Conservation (phyloP, 2,329 filamentous ascomycete genomes). For the Elsinoe necatrix region DNA sequence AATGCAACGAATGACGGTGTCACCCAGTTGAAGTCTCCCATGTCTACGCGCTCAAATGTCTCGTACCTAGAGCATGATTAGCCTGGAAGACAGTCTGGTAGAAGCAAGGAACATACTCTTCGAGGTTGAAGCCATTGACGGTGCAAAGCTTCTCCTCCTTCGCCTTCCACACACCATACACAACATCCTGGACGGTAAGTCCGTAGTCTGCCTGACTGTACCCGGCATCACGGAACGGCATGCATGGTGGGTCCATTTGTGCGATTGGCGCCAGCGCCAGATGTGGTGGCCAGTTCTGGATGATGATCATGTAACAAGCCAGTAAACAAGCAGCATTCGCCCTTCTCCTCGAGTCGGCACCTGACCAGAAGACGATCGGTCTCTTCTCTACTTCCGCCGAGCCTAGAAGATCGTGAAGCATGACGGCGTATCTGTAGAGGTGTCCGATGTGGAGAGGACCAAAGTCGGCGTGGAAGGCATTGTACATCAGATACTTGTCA, state of each 20-base stretch:
- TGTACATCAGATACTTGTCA: constrained; percentile 82
- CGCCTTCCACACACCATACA: constrained; percentile 97
- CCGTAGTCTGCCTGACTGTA: constrained; percentile 98
- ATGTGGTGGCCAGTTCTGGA: constrained; percentile 96
- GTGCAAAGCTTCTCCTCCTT: constrained; percentile 92
- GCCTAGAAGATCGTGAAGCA: constrained; percentile 89
- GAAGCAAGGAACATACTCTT: constrained; percentile 32
- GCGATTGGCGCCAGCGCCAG: constrained; percentile 90
- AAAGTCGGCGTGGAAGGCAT: constrained; percentile 97
- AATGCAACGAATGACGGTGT: constrained; percentile 93
- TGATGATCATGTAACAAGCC: constrained; percentile 97
- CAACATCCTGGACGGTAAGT: constrained; percentile 90
- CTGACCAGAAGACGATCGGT: constrained; percentile 93
- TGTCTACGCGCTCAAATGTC: constrained; percentile 87
- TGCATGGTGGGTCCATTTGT: constrained; percentile 91
- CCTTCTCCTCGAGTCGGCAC: constrained; percentile 83
- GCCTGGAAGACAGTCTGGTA: constrained; percentile 3
- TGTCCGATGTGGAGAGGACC: constrained; percentile 96
- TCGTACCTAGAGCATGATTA: constrained; percentile 57
- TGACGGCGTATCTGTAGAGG: constrained; percentile 89
- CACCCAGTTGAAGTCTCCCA: constrained; percentile 99
- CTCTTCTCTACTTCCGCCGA: constrained; percentile 83
- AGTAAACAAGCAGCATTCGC: constrained; percentile 91
- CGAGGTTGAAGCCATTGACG: constrained; percentile 86
- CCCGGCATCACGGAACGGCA: constrained; percentile 96